These are phyloP conservation scores for Postia placenta DNA, from an alignment of 768 basidiomycete species.

Conservation along the genomic window DNA sequence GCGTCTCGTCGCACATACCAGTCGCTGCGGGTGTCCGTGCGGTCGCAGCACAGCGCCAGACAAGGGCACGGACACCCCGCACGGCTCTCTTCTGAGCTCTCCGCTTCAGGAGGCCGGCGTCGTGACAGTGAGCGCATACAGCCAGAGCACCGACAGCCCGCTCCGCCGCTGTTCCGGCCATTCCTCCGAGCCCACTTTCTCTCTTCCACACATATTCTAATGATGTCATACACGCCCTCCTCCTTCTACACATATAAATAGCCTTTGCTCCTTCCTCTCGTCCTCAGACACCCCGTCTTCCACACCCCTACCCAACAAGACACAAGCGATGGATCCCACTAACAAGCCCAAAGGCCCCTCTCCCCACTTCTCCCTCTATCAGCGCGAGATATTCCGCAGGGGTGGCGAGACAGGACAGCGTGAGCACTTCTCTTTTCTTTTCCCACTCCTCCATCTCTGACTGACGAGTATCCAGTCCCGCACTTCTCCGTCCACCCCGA, in stretches of 20 bases:
- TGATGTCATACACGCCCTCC: not conserved
- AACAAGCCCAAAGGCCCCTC: constrained; percentile 42
- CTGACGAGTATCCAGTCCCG: constrained; percentile 24
- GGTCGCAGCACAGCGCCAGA: no score
- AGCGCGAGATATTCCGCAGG: constrained; percentile 40
- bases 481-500: constrained; percentile 38
- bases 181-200: not conserved
- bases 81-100: no score
- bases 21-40: no score
- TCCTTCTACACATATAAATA: not conserved
- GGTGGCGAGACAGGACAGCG: constrained; percentile 32
- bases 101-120: no score
- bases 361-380: constrained; percentile 45
- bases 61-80: no score
- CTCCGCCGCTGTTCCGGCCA: no score
- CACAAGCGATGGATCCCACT: constrained; percentile 43
- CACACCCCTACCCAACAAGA: not conserved
- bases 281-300: not conserved
- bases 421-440: constrained; percentile 16
- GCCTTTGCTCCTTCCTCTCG: not conserved
- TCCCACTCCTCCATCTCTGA: not conserved
- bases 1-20: no score
- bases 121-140: no score
- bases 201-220: not conserved
- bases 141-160: no score